These are phyloP conservation scores for Alliaria petiolata DNA, from an alignment of 345 rosid species.

Conservation along the genomic window DNA sequence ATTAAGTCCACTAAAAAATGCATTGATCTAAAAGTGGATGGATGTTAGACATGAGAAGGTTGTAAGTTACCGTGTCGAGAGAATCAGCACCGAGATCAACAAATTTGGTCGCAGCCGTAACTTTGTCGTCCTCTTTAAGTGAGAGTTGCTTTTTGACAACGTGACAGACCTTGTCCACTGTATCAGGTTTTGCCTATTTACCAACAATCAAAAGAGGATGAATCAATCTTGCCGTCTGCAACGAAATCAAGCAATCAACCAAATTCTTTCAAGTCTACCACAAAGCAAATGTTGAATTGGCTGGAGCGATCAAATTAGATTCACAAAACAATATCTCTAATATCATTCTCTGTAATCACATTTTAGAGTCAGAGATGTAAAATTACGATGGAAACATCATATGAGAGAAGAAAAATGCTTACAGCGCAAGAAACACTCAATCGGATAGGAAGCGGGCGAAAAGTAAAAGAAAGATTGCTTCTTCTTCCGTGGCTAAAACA, in stretches of 20 bases:
- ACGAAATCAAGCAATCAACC: background rate
- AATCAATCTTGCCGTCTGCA: background rate
- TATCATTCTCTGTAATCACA: background rate
- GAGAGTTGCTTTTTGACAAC: slow-evolving; percentile 61
- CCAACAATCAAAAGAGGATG: background rate
- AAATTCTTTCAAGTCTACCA: background rate
- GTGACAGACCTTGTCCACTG: slow-evolving; percentile 50
- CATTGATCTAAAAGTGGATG: no score
- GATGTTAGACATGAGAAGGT: background rate
- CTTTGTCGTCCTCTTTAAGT: slow-evolving; percentile 14
- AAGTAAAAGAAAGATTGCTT: slow-evolving; percentile 36
- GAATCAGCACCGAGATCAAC: slow-evolving; percentile 65
- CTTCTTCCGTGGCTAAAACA: slow-evolving; percentile 35
- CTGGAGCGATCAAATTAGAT: background rate
- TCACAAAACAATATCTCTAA: background rate
- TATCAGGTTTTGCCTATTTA: slow-evolving; percentile 57
- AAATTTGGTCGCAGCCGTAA: slow-evolving; percentile 44
- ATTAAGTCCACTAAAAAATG: no score
- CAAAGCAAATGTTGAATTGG: background rate
- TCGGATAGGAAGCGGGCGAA: slow-evolving; percentile 31
- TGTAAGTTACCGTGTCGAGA: slow-evolving; percentile 52
- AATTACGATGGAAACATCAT: background rate
- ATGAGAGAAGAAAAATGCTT: slow-evolving; percentile 21
- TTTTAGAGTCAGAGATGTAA: background rate
- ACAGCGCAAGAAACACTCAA: slow-evolving; percentile 49